Conservation (phyloP, 164 flowering plant species). For the Dillenia suffruticosa region DNA sequence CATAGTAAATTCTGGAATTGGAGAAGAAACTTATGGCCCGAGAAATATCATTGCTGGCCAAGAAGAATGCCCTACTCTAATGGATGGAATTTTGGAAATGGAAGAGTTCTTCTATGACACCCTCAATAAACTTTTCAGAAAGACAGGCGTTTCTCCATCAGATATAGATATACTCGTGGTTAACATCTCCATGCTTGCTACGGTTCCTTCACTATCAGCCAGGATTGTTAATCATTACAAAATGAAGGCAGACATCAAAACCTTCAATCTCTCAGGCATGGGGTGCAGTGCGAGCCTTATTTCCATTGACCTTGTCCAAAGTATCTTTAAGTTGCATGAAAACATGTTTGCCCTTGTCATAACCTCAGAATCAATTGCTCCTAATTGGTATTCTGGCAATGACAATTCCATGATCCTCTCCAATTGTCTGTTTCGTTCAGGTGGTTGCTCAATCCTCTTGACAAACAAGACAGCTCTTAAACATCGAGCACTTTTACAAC, state of each 20-base stretch:
- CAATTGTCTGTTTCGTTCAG: constrained; percentile 55
- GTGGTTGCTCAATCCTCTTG: constrained; percentile 60
- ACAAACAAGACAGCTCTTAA: constrained; percentile 35
- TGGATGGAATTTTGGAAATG: constrained; percentile 36
- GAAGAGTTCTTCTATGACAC: constrained; percentile 47
- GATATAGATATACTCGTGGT: constrained; percentile 64
- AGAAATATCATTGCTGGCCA: constrained; percentile 29
- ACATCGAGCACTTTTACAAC: constrained; percentile 33
- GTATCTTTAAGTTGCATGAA: constrained; percentile 33
- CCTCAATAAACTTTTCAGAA: constrained; percentile 48
- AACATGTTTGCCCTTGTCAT: constrained; percentile 43
- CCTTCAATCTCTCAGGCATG: constrained; percentile 61
- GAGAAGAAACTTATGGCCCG: constrained; percentile 57
- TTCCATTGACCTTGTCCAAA: constrained; percentile 41
- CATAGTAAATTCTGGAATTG: constrained; percentile 50
- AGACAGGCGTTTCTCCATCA: constrained; percentile 36
- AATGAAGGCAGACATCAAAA: constrained; percentile 49
- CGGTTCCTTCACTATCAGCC: constrained; percentile 47
- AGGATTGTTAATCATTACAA: constrained; percentile 59
- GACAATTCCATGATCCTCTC: constrained; percentile 59
- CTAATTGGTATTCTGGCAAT: constrained; percentile 56
- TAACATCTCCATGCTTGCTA: constrained; percentile 53
- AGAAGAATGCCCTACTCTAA: constrained; percentile 22
- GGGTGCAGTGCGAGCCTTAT: constrained; percentile 73
- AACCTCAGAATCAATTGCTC: constrained; percentile 51